phyloP scores from a whole-genome alignment of 257 asterid genomes.

The Haberlea rhodopensis region DNA sequence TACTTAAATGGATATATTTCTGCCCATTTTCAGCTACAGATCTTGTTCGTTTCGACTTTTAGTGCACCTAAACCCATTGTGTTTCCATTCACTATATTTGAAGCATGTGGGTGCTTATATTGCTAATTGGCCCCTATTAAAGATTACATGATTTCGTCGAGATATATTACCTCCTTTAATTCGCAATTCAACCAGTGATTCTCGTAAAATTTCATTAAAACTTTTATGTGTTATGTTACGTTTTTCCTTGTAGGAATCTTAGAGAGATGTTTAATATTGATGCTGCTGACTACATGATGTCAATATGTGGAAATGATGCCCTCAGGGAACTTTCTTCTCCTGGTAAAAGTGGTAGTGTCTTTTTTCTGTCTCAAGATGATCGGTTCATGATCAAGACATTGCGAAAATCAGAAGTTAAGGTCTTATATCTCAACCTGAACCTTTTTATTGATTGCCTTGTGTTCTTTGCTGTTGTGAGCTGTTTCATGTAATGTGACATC shows the following conservation, averaged over 20 bases:
- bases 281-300: slow-evolving; percentile 98
- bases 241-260: slow-evolving; percentile 55
- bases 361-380: slow-evolving; percentile 91
- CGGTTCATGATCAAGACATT: slow-evolving; percentile 97
- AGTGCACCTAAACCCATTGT: neutral
- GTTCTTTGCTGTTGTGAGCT: slow-evolving; percentile 17
- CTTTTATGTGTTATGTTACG: neutral
- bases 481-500: slow-evolving; percentile 3
- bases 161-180: neutral
- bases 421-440: slow-evolving; percentile 33
- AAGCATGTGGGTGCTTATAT: neutral
- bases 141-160: neutral
- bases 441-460: slow-evolving; percentile 17
- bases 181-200: neutral
- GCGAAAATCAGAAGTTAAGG: slow-evolving; percentile 97
- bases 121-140: neutral
- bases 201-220: neutral
- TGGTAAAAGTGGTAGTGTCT: slow-evolving; percentile 98
- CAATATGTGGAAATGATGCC: slow-evolving; percentile 95
- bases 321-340: slow-evolving; percentile 98
- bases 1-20: neutral
- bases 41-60: neutral
- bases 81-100: neutral
- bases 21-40: neutral
- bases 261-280: slow-evolving; percentile 95